A percentile compares a stretch with the other conserved stretches of the same genome.
These are phyloP conservation scores for Linnemannia schmuckeri DNA, from an alignment of 192 early-diverging fungal genomes.

Conservation along the genomic window DNA sequence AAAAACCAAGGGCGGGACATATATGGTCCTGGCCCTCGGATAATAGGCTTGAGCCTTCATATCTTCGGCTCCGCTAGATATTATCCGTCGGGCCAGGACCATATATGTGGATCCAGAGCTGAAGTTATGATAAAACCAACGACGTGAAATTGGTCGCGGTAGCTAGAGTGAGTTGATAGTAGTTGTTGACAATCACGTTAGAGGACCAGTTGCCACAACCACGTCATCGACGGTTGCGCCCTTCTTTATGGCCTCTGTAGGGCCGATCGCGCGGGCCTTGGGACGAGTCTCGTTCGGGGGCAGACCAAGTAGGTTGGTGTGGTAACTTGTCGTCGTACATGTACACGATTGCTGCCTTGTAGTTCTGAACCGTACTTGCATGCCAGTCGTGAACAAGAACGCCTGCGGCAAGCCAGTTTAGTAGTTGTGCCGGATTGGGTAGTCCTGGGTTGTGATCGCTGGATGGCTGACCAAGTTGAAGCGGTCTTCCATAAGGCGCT, in stretches of 20 bases:
- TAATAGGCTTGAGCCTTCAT: no score
- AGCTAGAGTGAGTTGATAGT: not conserved
- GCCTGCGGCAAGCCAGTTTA: conserved; percentile 20
- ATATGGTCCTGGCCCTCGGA: no score
- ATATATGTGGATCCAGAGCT: conserved; percentile 11
- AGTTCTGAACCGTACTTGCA: not conserved
- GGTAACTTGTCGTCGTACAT: not conserved
- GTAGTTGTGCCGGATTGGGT: conserved; percentile 10
- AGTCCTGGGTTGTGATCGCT: conserved; percentile 4
- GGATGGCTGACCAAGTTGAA: not conserved
- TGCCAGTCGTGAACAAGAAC: not conserved
- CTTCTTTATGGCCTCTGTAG: conserved; percentile 1
- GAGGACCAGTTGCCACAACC: conserved; percentile 15
- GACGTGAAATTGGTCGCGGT: conserved; percentile 11
- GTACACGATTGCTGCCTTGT: conserved; percentile 6
- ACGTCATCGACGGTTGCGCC: conserved; percentile 10
- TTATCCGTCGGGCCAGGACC: no score
- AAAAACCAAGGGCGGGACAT: no score
- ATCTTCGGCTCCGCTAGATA: no score
- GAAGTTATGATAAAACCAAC: not conserved
- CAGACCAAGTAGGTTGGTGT: not conserved
- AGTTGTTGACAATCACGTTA: not conserved
- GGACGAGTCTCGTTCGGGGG: not conserved
- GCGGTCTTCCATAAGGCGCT: not conserved
- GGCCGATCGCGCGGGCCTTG: not conserved